Conservation (phyloP, 129 eudicot genomes). For the Calendula officinalis region DNA sequence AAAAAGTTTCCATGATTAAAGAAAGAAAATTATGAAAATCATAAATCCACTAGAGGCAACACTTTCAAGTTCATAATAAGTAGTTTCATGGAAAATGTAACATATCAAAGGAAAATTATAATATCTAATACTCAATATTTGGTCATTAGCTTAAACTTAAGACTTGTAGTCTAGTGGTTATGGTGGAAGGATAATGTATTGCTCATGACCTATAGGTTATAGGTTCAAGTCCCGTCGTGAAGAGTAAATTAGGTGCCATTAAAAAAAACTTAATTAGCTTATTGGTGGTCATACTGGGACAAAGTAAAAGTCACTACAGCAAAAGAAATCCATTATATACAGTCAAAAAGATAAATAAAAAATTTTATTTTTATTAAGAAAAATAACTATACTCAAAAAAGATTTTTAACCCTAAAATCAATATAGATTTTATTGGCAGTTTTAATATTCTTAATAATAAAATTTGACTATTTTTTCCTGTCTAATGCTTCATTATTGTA, state of each 20-base stretch:
- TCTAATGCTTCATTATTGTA: too few relatives aligned
- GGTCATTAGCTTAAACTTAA: neutral
- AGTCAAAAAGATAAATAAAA: neutral
- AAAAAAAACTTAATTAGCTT: conserved; percentile 14
- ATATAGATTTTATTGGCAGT: neutral
- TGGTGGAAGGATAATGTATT: too few relatives aligned
- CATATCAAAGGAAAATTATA: conserved; percentile 12
- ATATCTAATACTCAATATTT: neutral
- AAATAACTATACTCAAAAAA: neutral
- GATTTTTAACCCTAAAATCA: conserved; percentile 1
- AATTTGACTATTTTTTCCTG: too few relatives aligned
- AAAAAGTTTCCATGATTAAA: neutral
- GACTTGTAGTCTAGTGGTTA: too few relatives aligned
- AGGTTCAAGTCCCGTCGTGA: neutral
- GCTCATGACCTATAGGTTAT: too few relatives aligned
- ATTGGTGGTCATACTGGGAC: conserved; percentile 1
- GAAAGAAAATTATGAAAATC: neutral
- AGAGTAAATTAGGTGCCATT: too few relatives aligned
- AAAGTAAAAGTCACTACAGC: conserved; percentile 8
- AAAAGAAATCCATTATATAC: neutral
- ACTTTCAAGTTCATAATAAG: conserved; percentile 4
- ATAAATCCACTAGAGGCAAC: neutral
- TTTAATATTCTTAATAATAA: neutral
- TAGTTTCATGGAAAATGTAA: neutral
- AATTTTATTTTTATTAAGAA: neutral